Conservation (phyloP, 352 stramenopile genomes). For the Phytophthora fragariae region DNA sequence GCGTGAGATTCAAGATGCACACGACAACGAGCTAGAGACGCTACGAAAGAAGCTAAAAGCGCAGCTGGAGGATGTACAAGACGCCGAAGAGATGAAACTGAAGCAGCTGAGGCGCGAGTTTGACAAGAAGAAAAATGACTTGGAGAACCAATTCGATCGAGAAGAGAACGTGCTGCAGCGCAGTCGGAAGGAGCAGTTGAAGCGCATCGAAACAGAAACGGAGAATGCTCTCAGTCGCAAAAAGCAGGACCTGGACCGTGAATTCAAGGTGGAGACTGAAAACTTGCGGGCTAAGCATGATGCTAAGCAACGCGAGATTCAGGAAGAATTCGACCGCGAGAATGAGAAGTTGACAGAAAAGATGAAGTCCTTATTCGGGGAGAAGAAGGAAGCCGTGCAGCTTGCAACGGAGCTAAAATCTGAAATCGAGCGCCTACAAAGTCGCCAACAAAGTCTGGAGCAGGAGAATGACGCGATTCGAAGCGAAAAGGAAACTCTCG, state of each 20-base stretch:
- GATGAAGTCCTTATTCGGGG: constrained; percentile 38
- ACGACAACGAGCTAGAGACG: constrained; percentile 45
- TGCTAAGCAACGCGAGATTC: constrained; percentile 52
- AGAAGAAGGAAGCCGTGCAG: constrained; percentile 33
- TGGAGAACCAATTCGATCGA: constrained; percentile 76
- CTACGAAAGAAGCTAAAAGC: constrained; percentile 58
- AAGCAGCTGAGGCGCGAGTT: constrained; percentile 71
- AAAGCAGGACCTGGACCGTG: constrained; percentile 66
- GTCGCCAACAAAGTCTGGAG: constrained; percentile 25
- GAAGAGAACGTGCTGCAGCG: constrained; percentile 63
- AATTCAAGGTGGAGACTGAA: constrained; percentile 54
- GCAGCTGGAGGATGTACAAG: constrained; percentile 59
- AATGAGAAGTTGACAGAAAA: constrained; percentile 44
- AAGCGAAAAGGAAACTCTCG: constrained; percentile 21
- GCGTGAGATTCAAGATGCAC: constrained; percentile 41
- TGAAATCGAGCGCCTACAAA: constrained; percentile 37
- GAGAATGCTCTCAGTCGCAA: constrained; percentile 54
- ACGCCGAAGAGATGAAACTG: constrained; percentile 61
- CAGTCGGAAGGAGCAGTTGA: constrained; percentile 72
- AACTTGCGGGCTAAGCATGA: constrained; percentile 53
- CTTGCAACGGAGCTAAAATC: constrained; percentile 38
- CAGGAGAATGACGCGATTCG: constrained; percentile 28
- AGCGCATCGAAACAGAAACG: constrained; percentile 61
- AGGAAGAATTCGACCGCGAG: constrained; percentile 46
- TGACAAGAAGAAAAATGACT: constrained; percentile 71